These are phyloP conservation scores for Gossypium herbaceum DNA, from an alignment of 345 rosid genomes.

Conservation along the genomic window DNA sequence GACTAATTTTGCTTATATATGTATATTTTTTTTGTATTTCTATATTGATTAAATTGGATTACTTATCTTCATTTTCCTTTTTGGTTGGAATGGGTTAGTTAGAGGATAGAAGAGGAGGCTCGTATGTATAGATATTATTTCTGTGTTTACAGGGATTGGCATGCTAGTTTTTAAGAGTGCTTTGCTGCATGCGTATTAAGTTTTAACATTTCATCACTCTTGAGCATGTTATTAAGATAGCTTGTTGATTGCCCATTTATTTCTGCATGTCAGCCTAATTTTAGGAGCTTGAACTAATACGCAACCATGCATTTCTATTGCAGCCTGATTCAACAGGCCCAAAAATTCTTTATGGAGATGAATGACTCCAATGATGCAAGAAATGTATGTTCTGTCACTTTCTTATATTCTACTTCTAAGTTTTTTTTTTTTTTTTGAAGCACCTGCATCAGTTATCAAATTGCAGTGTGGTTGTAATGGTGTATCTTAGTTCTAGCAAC, in stretches of 20 bases:
- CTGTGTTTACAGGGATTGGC: neutral
- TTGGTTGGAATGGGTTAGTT: neutral
- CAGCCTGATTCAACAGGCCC: constrained; percentile 78
- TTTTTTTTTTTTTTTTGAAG: neutral
- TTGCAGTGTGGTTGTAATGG: neutral
- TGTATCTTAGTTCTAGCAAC: constrained; percentile 12
- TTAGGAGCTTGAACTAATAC: constrained; percentile 15
- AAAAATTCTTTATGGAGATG: constrained; percentile 52
- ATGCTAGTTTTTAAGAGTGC: neutral
- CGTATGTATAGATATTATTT: neutral
- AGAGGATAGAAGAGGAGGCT: neutral
- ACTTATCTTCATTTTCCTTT: neutral
- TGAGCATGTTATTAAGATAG: neutral
- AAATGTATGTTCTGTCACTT: constrained; percentile 48
- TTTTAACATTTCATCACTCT: constrained; percentile 3
- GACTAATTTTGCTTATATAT: neutral
- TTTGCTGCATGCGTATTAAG: neutral
- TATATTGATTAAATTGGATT: neutral
- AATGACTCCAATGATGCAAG: constrained; percentile 58
- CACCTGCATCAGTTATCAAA: constrained; percentile 1
- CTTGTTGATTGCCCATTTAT: neutral
- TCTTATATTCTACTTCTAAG: neutral
- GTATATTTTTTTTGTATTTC: neutral
- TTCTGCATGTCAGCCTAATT: neutral
- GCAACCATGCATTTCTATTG: constrained; percentile 15